Evolutionary conservation across 371 early-diverging fungal species (phyloP), one percentile per base, ranked within the genome.

Genomic region (Chytridium lagenaria): DNA sequence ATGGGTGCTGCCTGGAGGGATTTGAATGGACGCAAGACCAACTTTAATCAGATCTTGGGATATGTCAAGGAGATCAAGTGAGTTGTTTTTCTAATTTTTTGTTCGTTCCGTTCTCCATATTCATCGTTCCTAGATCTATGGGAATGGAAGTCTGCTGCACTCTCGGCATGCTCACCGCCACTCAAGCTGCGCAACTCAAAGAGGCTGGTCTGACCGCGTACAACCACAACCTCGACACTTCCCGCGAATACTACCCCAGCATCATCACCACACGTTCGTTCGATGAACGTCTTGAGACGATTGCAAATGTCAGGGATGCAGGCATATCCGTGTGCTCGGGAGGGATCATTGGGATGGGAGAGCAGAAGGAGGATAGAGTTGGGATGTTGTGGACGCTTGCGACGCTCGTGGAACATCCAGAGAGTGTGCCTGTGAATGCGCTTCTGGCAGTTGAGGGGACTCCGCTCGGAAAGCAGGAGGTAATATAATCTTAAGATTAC

Each of bases 61-160:
- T 90, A 92, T 77, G 92, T 94, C 67, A 89, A 87, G 69, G 91
- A 92, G 73, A 93, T 94, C 78, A 89, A 91, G 92, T 92, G 84
- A 80, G 79, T 3, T 63, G 15, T 23, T 57, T 57, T 57, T 57
- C 44, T 7, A 44, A 57, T 57, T 57, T 23, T 57, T 15, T 22
- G 26, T 15, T 15, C 10, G 26, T 26, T 15, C 57, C 7, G 7
- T 5, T 30, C 5, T 23, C 26, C 57, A 57, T 30, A 23, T 26
- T 7, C 30, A 7, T 26, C 7, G 44, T 37, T 38, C 19, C 23
- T 74, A 92, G 92, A 57, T 89, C 89, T 19, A 94, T 94, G 94
- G 93, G 89, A 44, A 94, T 94, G 94, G 94, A 94, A 77, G 94
- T 94, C 22, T 94, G 94, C 85, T 92, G 92, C 84, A 94, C 93